Conservation (phyloP, 768 basidiomycete species). For the Suillus bovinus region DNA sequence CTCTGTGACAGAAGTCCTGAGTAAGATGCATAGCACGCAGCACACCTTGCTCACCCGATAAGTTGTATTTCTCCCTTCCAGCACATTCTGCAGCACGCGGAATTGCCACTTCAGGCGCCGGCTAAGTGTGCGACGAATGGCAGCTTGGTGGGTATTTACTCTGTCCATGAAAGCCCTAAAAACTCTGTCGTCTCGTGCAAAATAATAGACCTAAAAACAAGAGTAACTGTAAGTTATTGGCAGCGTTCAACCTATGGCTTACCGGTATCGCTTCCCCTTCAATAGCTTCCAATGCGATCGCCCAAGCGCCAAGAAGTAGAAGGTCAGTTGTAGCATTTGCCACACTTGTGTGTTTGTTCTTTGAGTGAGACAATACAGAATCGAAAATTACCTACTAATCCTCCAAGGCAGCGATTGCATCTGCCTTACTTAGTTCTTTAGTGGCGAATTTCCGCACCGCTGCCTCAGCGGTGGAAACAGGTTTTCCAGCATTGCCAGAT, state of each 20-base stretch:
- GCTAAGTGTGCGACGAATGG: constrained; percentile 49
- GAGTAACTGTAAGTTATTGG: constrained; percentile 4
- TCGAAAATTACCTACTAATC: constrained; percentile 69
- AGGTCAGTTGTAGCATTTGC: constrained; percentile 90
- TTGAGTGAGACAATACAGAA: constrained; percentile 4
- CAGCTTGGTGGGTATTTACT: constrained; percentile 37
- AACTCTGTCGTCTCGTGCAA: constrained; percentile 90
- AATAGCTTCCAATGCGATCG: constrained; percentile 56
- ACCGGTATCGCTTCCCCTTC: constrained; percentile 74
- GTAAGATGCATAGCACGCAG: neutral
- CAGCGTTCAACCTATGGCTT: constrained; percentile 21
- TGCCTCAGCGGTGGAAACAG: constrained; percentile 71
- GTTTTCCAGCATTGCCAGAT: constrained; percentile 64
- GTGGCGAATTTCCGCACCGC: constrained; percentile 88
- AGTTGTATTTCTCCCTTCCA: constrained; percentile 67
- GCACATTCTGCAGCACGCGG: constrained; percentile 55
- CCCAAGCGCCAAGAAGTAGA: constrained; percentile 82
- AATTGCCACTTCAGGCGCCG: constrained; percentile 73
- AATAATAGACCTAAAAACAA: constrained; percentile 66
- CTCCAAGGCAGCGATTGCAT: constrained; percentile 77
- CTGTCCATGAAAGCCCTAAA: constrained; percentile 65
- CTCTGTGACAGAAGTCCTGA: constrained; percentile 37
- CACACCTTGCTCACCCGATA: constrained; percentile 52
- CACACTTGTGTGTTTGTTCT: constrained; percentile 47
- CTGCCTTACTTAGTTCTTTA: constrained; percentile 77